Evolutionary conservation across 2,329 filamentous ascomycete species (phyloP).

Genomic region (Intubia oerlemansii): DNA sequence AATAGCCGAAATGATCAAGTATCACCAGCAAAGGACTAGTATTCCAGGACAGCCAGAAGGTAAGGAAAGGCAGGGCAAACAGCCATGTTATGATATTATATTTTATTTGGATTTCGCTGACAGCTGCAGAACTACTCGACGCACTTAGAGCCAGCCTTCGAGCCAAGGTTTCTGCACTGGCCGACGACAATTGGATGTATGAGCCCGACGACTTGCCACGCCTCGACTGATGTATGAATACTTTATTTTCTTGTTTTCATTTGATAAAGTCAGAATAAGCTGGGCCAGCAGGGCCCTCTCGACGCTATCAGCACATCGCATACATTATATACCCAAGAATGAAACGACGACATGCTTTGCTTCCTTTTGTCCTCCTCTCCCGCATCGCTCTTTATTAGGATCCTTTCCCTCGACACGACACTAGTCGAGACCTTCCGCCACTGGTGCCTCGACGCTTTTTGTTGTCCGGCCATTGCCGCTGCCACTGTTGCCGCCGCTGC

Average conservation of each 20-base stretch:
- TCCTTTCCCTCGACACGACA: background rate
- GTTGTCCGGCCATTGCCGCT: constrained; percentile 17
- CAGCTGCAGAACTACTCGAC: constrained; percentile 42
- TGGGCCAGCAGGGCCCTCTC: too few relatives aligned
- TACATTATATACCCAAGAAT: too few relatives aligned
- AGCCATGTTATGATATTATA: too few relatives aligned
- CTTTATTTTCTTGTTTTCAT: too few relatives aligned
- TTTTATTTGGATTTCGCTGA: too few relatives aligned
- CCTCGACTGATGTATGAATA: constrained; percentile 9
- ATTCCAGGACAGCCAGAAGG: constrained; percentile 44
- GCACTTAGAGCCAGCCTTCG: constrained; percentile 47
- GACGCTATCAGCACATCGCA: too few relatives aligned
- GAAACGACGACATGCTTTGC: too few relatives aligned
- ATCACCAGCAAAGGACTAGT: constrained; percentile 33
- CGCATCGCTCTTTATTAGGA: too few relatives aligned
- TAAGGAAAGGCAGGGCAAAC: too few relatives aligned
- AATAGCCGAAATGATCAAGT: constrained; percentile 37
- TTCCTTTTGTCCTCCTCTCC: too few relatives aligned
- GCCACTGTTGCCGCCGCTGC: constrained; percentile 25
- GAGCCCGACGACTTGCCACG: constrained; percentile 40
- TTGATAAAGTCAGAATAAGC: too few relatives aligned
- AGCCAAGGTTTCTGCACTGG: constrained; percentile 49
- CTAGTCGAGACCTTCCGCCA: constrained; percentile 37
- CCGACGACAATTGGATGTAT: constrained; percentile 85
- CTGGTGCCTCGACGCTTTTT: constrained; percentile 24